phyloP scores from a whole-genome alignment of 257 asterid species.

The Jacaranda copaia region DNA sequence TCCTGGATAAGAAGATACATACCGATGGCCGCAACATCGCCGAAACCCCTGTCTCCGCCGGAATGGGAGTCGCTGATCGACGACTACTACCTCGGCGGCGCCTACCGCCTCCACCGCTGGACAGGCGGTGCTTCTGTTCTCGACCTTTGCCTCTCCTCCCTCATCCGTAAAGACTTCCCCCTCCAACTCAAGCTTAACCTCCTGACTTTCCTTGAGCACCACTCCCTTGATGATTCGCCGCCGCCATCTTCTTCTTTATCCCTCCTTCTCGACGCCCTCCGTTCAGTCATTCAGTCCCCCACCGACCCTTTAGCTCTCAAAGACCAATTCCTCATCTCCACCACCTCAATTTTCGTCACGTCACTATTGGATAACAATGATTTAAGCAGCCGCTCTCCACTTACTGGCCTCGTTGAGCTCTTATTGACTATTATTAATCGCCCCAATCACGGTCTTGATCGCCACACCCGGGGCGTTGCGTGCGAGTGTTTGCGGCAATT shows the following conservation, averaged over 20 bases:
- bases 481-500: slow-evolving; percentile 92
- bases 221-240: slow-evolving; percentile 44
- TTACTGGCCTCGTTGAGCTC: slow-evolving; percentile 70
- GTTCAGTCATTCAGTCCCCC: slow-evolving; percentile 73
- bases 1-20: slow-evolving; percentile 23
- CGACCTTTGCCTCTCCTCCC: slow-evolving; percentile 68
- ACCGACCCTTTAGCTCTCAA: slow-evolving; percentile 72
- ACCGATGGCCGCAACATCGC: slow-evolving; percentile 55
- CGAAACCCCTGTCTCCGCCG: slow-evolving; percentile 63
- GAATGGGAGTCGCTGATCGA: slow-evolving; percentile 92
- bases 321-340: slow-evolving; percentile 79
- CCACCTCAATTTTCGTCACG: slow-evolving; percentile 66
- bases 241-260: slow-evolving; percentile 40
- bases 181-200: slow-evolving; percentile 69
- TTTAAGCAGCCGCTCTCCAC: slow-evolving; percentile 31
- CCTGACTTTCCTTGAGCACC: slow-evolving; percentile 79
- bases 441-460: slow-evolving; percentile 87
- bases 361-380: slow-evolving; percentile 28
- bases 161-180: slow-evolving; percentile 74
- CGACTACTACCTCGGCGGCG: slow-evolving; percentile 74
- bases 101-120: slow-evolving; percentile 54
- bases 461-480: slow-evolving; percentile 80
- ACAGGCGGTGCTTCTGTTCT: slow-evolving; percentile 52
- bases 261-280: slow-evolving; percentile 74
- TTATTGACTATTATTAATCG: slow-evolving; percentile 79